phyloP scores from a whole-genome alignment of 805 yeast genomes.

The Metschnikowia continentalis region DNA sequence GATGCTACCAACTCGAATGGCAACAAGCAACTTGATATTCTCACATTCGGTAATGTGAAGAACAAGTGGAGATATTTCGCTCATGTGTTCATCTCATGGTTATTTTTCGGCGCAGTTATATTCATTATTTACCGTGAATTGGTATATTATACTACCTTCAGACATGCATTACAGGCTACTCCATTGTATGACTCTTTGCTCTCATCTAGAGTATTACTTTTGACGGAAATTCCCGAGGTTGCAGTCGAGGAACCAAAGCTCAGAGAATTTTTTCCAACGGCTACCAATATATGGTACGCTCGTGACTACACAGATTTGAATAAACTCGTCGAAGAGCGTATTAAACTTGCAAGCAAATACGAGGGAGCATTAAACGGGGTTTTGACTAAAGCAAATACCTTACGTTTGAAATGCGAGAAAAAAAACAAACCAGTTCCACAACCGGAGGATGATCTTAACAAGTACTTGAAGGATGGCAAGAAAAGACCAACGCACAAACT shows the following conservation, averaged over 20 bases:
- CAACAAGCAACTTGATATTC: constrained; percentile 55
- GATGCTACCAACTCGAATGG: constrained; percentile 66
- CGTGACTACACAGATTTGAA: constrained; percentile 56
- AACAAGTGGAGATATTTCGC: constrained; percentile 67
- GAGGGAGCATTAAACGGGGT: constrained; percentile 64
- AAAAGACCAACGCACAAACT: constrained; percentile 83
- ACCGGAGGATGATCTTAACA: constrained; percentile 52
- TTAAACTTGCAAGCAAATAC: constrained; percentile 54
- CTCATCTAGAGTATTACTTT: constrained; percentile 66
- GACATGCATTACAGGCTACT: constrained; percentile 70
- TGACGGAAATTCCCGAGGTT: constrained; percentile 60
- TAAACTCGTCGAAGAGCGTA: constrained; percentile 57
- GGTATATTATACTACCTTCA: constrained; percentile 62
- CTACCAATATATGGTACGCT: constrained; percentile 57
- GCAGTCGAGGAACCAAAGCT: constrained; percentile 47
- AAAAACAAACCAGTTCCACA: constrained; percentile 53
- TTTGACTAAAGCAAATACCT: constrained; percentile 54
- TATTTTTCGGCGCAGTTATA: constrained; percentile 60
- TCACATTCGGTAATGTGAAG: constrained; percentile 59
- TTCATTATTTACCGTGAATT: constrained; percentile 71
- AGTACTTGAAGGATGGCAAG: constrained; percentile 60
- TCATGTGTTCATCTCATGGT: constrained; percentile 73
- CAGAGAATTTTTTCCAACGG: constrained; percentile 58
- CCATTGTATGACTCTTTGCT: constrained; percentile 68
- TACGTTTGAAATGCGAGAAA: constrained; percentile 52